These are phyloP conservation scores for Hymenotorrendiella dingleyae DNA, from an alignment of 2,329 filamentous ascomycete species.

Conservation along the genomic window DNA sequence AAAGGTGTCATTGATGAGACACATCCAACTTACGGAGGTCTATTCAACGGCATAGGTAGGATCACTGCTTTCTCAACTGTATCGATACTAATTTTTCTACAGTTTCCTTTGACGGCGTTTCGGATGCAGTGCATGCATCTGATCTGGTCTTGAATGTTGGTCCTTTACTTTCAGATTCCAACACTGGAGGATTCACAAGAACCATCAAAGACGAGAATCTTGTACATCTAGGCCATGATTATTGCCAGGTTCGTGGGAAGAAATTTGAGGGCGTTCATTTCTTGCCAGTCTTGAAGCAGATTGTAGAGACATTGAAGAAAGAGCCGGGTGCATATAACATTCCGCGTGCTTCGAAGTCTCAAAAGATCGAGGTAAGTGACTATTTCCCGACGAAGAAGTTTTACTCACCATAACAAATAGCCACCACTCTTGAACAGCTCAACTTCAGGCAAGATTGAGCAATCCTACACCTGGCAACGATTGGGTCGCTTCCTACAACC, in stretches of 20 bases:
- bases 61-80: neutral
- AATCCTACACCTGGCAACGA: slow-evolving; percentile 43
- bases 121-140: slow-evolving; percentile 35
- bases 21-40: slow-evolving; percentile 41
- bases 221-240: slow-evolving; percentile 18
- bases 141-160: slow-evolving; percentile 43
- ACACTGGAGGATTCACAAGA: slow-evolving; percentile 36
- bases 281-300: slow-evolving; percentile 66
- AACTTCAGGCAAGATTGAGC: slow-evolving; percentile 36
- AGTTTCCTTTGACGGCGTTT: slow-evolving; percentile 25
- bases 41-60: slow-evolving; percentile 41
- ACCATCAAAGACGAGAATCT: slow-evolving; percentile 29
- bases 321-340: slow-evolving; percentile 11
- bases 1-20: slow-evolving; percentile 46
- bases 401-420: slow-evolving; percentile 8
- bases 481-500: slow-evolving; percentile 41
- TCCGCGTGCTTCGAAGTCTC: slow-evolving; percentile 6
- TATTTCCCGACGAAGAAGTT: neutral
- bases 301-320: slow-evolving; percentile 39
- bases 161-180: slow-evolving; percentile 41
- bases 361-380: slow-evolving; percentile 12
- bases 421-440: slow-evolving; percentile 14
- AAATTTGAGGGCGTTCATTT: slow-evolving; percentile 43
- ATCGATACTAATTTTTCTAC: neutral
- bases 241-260: slow-evolving; percentile 20